A percentile compares a stretch with the other conserved stretches of the same genome.
phyloP scores from a whole-genome alignment of 179 eudicot genomes.

The Heliamphora pulchella region DNA sequence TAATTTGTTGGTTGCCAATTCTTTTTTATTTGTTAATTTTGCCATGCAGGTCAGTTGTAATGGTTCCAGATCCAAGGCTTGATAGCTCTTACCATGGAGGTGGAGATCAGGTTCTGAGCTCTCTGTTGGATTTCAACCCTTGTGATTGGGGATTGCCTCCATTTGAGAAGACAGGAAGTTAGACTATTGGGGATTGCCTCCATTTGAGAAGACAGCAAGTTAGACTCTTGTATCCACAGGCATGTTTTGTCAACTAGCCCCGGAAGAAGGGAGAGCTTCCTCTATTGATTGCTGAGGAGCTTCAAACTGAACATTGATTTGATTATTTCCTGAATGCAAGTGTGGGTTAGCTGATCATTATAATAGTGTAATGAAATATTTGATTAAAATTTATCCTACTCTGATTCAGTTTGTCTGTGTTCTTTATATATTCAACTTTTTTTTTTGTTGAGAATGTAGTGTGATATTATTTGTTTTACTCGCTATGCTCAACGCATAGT shows the following conservation, averaged over 20 bases:
- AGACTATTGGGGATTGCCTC: slow-evolving; percentile 36
- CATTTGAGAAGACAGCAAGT: slow-evolving; percentile 21
- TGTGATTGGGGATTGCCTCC: slow-evolving; percentile 38
- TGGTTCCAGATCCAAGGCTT: slow-evolving; percentile 86
- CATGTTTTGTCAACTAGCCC: background rate
- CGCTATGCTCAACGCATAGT: too few species aligned
- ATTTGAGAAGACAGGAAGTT: slow-evolving; percentile 21
- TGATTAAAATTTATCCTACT: background rate
- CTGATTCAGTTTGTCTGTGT: background rate
- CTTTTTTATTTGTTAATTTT: too few species aligned
- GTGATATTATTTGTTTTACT: too few species aligned
- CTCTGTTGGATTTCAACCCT: slow-evolving; percentile 63
- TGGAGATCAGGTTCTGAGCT: slow-evolving; percentile 62
- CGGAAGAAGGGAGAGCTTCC: background rate
- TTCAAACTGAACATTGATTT: background rate
- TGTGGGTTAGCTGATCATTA: background rate
- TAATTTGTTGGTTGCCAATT: too few species aligned
- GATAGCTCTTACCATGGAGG: slow-evolving; percentile 49
- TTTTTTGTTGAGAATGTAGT: too few species aligned
- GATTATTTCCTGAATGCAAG: background rate
- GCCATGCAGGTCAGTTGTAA: slow-evolving; percentile 69
- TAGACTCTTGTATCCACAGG: slow-evolving; percentile 13
- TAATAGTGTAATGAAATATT: background rate
- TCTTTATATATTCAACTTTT: too few species aligned
- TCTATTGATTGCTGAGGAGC: background rate